Conservation (phyloP, 2,329 filamentous ascomycete genomes). For the Fusarium tricinctum region DNA sequence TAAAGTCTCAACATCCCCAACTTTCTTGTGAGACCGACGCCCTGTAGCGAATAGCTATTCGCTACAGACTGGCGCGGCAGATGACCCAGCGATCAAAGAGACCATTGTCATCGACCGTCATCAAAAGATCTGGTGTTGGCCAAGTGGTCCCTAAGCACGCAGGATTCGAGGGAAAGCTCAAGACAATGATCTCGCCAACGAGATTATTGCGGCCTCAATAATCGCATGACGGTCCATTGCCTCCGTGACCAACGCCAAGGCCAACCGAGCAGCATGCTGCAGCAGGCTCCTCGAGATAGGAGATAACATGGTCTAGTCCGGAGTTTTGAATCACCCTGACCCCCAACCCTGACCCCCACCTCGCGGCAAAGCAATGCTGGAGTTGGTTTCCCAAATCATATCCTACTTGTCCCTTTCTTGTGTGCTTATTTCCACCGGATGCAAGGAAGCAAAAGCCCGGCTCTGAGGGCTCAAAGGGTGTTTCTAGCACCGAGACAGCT, state of each 20-base stretch:
- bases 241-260: conserved; percentile 21
- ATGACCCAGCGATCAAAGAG: neutral
- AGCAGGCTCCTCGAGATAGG: conserved; percentile 19
- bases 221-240: conserved; percentile 2
- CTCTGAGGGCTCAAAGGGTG: conserved; percentile 19
- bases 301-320: conserved; percentile 34
- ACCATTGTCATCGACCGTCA: neutral
- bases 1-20: neutral
- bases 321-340: conserved; percentile 9
- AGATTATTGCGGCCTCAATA: conserved; percentile 16
- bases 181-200: conserved; percentile 6
- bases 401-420: conserved; percentile 1
- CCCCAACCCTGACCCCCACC: conserved; percentile 34
- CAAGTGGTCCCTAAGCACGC: neutral
- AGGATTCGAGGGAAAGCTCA: neutral
- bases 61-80: neutral
- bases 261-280: conserved; percentile 19
- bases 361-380: conserved; percentile 34
- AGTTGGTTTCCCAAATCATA: conserved; percentile 9
- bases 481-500: conserved; percentile 17
- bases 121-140: neutral
- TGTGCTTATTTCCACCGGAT: conserved; percentile 19
- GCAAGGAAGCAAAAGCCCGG: conserved; percentile 13
- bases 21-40: neutral
- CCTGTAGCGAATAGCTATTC: neutral